These are phyloP conservation scores for Theobroma cacao DNA, from an alignment of 345 rosid genomes.

Conservation along the genomic window DNA sequence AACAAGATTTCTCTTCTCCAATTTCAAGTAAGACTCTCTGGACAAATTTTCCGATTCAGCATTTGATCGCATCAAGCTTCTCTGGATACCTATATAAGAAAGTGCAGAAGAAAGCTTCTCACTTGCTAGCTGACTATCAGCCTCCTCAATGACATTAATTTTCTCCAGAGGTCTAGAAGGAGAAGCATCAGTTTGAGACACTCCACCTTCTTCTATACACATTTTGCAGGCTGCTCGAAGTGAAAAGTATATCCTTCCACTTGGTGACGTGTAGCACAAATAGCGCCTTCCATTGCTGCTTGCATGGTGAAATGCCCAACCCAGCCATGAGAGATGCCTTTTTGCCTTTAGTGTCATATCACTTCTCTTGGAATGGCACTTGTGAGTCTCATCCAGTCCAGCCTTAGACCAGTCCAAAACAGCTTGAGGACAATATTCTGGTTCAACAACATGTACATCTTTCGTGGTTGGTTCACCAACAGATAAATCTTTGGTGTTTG, in stretches of 20 bases:
- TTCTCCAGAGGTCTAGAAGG: not conserved
- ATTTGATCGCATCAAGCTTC: constrained; percentile 10
- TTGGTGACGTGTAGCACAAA: constrained; percentile 34
- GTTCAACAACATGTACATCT: constrained; percentile 18
- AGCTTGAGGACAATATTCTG: constrained; percentile 49
- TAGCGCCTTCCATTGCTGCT: constrained; percentile 15
- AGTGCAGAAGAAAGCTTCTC: constrained; percentile 5
- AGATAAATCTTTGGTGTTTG: constrained; percentile 6
- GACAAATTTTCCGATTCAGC: constrained; percentile 3
- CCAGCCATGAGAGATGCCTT: constrained; percentile 44
- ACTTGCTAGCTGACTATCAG: constrained; percentile 7
- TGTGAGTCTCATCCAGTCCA: not conserved
- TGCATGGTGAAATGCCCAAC: constrained; percentile 38
- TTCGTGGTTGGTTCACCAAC: constrained; percentile 7
- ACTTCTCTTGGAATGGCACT: not conserved
- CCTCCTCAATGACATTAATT: constrained; percentile 7
- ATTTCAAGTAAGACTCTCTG: not conserved
- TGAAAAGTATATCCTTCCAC: constrained; percentile 34
- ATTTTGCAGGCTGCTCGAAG: constrained; percentile 48
- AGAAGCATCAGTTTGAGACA: constrained; percentile 12
- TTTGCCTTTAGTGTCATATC: constrained; percentile 34
- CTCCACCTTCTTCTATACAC: constrained; percentile 15
- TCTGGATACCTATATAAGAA: constrained; percentile 5
- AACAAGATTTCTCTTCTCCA: not conserved
- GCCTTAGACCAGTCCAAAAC: constrained; percentile 31